A percentile compares a stretch with the other conserved stretches of the same genome.
phyloP scores from a whole-genome alignment of 164 flowering plant species.

The Dillenia suffruticosa region DNA sequence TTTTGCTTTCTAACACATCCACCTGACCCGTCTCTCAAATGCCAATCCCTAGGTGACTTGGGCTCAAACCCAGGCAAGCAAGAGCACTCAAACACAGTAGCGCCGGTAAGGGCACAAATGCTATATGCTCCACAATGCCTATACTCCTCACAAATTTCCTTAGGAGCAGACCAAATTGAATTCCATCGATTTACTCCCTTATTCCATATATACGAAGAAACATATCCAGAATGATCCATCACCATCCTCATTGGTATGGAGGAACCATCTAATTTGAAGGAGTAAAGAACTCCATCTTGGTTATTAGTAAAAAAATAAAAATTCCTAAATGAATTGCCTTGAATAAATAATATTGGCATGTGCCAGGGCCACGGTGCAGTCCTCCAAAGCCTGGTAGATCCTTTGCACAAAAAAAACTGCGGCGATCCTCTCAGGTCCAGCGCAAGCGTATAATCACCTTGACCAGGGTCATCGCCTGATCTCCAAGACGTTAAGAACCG shows the following conservation, averaged over 20 bases:
- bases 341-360: neutral
- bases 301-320: no score
- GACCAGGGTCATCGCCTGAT: slow-evolving; percentile 26
- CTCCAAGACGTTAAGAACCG: slow-evolving; percentile 28
- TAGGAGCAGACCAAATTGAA: no score
- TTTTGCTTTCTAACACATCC: no score
- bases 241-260: neutral
- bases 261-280: neutral
- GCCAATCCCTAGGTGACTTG: no score
- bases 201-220: neutral
- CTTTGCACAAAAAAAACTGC: neutral
- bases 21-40: no score
- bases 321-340: neutral
- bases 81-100: no score
- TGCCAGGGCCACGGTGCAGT: neutral
- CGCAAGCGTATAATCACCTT: slow-evolving; percentile 19
- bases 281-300: no score
- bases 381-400: neutral
- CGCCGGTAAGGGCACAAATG: neutral
- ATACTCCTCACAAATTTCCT: neutral
- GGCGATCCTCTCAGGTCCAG: neutral
- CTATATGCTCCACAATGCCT: slow-evolving; percentile 3
- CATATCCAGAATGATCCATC: neutral
- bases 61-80: no score
- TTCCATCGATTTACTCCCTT: no score